phyloP scores from a whole-genome alignment of 257 asterid genomes.

The Cordia subcordata region DNA sequence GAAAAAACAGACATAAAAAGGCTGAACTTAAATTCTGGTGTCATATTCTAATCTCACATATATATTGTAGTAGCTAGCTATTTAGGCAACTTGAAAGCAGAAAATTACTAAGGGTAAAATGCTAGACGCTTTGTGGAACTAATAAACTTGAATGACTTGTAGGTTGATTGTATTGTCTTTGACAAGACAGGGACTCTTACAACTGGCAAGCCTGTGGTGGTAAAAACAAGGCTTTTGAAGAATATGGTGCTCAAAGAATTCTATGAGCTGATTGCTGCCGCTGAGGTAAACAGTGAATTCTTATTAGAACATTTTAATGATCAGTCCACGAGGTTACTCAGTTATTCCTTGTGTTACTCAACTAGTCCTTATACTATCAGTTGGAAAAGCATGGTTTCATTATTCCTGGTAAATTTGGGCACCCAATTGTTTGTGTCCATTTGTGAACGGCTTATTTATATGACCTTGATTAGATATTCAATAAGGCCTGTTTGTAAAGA shows the following conservation, averaged over 20 bases:
- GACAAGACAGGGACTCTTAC: constrained; percentile 93
- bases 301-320: not conserved
- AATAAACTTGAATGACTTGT: not conserved
- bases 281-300: constrained; percentile 47
- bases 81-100: too few relatives aligned
- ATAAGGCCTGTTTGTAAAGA: too few relatives aligned
- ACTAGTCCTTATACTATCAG: not conserved
- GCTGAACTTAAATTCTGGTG: too few relatives aligned
- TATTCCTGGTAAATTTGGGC: not conserved
- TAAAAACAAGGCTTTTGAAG: constrained; percentile 45
- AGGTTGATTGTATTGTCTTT: constrained; percentile 70
- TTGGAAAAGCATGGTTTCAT: not conserved
- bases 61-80: too few relatives aligned
- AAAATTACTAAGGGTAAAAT: too few relatives aligned
- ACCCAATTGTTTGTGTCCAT: not conserved
- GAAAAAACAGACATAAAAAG: too few relatives aligned
- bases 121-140: too few relatives aligned
- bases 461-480: too few relatives aligned
- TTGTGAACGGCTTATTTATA: not conserved
- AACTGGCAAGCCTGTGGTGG: constrained; percentile 74
- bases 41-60: too few relatives aligned
- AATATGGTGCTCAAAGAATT: constrained; percentile 47
- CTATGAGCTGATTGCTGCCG: constrained; percentile 64
- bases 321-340: too few relatives aligned
- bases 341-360: not conserved